Conservation (phyloP, 2,329 filamentous ascomycete genomes). For the Cladosporium sp. region DNA sequence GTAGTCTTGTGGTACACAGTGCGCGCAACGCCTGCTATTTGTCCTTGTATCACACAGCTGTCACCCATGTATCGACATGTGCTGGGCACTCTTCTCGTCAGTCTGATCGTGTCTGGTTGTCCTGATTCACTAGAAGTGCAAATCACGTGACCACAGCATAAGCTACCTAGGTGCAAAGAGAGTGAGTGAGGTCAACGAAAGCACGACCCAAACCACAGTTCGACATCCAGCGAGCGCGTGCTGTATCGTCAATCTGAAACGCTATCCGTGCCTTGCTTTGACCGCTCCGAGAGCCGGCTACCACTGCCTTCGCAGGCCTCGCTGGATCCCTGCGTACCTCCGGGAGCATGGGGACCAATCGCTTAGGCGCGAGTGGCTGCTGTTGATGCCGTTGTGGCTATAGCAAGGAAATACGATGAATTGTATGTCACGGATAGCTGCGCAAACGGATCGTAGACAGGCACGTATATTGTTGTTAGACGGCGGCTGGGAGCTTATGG, state of each 20-base stretch:
- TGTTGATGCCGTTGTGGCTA: not conserved
- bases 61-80: too few relatives aligned
- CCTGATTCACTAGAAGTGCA: too few relatives aligned
- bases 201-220: not conserved
- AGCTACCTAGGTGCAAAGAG: not conserved
- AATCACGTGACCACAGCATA: not conserved
- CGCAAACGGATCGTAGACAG: not conserved
- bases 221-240: not conserved
- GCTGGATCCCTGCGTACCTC: not conserved
- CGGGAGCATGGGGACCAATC: not conserved
- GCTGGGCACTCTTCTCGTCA: too few relatives aligned
- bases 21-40: too few relatives aligned
- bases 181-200: not conserved
- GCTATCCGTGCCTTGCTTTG: not conserved
- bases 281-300: not conserved
- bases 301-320: not conserved
- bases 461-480: too few relatives aligned
- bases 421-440: not conserved
- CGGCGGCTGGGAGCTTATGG: too few relatives aligned
- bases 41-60: too few relatives aligned
- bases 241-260: slow-evolving; percentile 1
- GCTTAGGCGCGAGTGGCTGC: not conserved
- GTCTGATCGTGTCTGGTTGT: too few relatives aligned
- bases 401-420: not conserved
- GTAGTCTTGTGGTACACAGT: too few relatives aligned